Percentiles rank a stretch among this genome's conserved stretches.
These are phyloP conservation scores for Psilocybe sp. DNA, from an alignment of 768 basidiomycete species.

Conservation along the genomic window DNA sequence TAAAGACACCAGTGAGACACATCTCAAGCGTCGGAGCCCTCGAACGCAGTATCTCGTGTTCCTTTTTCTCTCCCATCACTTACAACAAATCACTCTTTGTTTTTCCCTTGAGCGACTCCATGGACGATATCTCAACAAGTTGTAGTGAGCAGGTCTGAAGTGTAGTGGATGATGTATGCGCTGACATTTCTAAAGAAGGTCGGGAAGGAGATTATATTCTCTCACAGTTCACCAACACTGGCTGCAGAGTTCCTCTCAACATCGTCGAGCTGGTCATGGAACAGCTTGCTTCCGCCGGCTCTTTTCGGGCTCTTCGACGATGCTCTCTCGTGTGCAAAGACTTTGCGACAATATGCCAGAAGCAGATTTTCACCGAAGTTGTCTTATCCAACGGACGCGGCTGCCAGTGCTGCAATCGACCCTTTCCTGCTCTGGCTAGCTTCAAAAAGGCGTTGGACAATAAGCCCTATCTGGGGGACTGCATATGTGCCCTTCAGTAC, in stretches of 20 bases:
- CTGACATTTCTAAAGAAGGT: no score
- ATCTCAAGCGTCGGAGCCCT: no score
- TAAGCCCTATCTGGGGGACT: slow-evolving; percentile 5
- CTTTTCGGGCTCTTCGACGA: slow-evolving; percentile 5
- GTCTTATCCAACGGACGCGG: slow-evolving; percentile 3
- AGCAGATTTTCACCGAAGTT: slow-evolving; percentile 12
- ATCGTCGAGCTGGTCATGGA: slow-evolving; percentile 12
- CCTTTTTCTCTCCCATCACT: no score
- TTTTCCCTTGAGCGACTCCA: no score
- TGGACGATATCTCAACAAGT: no score
- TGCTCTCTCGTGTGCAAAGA: slow-evolving; percentile 9
- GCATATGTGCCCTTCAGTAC: slow-evolving; percentile 9
- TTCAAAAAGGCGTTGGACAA: slow-evolving; percentile 10
- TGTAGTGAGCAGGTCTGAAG: no score
- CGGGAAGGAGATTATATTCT: background rate
- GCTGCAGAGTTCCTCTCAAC: slow-evolving; percentile 7
- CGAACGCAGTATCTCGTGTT: no score
- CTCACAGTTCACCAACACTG: background rate
- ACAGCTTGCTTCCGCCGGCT: slow-evolving; percentile 5
- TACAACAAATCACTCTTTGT: no score
- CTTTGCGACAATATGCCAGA: slow-evolving; percentile 8
- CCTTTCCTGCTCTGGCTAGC: background rate
- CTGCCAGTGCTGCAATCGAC: background rate
- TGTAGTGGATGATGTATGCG: no score
- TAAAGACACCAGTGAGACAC: no score